Conservation (phyloP, 2,329 filamentous ascomycete genomes). For the Sporothrix schenckii region DNA sequence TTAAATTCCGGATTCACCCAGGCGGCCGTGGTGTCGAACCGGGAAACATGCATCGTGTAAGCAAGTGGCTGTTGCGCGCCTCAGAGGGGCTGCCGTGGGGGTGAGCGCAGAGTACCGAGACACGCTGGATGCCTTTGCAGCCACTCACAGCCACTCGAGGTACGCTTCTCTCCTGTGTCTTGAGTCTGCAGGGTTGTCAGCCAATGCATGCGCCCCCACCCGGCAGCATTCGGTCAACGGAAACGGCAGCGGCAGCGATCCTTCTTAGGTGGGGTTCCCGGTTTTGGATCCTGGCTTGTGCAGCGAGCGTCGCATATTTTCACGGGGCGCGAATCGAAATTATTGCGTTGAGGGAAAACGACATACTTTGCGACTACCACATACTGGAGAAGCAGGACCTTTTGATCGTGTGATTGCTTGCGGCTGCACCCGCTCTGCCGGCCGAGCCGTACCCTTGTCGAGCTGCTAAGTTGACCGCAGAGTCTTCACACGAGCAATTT, state of each 20-base stretch:
- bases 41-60: neutral
- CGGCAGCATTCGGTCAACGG: constrained; percentile 26
- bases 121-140: neutral
- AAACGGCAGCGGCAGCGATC: constrained; percentile 28
- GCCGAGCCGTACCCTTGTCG: constrained; percentile 20
- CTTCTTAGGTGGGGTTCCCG: constrained; percentile 6
- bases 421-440: constrained; percentile 12
- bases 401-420: constrained; percentile 7
- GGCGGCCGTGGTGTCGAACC: constrained; percentile 11
- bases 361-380: neutral
- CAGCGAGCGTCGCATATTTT: neutral
- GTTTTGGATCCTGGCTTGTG: constrained; percentile 10
- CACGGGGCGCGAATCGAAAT: too few species aligned
- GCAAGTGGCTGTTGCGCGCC: constrained; percentile 7
- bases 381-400: neutral
- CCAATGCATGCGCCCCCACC: constrained; percentile 13
- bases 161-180: neutral
- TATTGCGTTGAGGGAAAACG: too few species aligned
- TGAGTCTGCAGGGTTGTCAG: neutral
- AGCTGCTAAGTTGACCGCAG: neutral
- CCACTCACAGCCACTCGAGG: constrained; percentile 2
- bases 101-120: neutral
- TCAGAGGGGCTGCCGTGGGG: neutral
- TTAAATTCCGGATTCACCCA: neutral
- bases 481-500: constrained; percentile 19